These are phyloP conservation scores for Biscogniauxia marginata DNA, from an alignment of 2,329 filamentous ascomycete species.

Conservation along the genomic window DNA sequence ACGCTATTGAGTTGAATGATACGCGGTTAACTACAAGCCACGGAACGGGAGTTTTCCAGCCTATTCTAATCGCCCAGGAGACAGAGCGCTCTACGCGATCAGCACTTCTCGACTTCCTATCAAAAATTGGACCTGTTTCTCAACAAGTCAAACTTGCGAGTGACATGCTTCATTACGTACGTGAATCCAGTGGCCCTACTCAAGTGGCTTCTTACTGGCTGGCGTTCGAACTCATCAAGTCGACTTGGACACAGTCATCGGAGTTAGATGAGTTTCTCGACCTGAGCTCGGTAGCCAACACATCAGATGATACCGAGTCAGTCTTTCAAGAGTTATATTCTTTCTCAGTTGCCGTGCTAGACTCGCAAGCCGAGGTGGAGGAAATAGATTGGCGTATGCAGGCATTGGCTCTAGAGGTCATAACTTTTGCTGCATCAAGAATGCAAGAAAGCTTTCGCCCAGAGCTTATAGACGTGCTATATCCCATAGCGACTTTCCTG, in stretches of 20 bases:
- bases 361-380: constrained; percentile 49
- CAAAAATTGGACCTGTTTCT: constrained; percentile 54
- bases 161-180: constrained; percentile 63
- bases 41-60: constrained; percentile 46
- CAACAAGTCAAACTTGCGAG: constrained; percentile 60
- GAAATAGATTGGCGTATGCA: constrained; percentile 68
- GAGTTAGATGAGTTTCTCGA: constrained; percentile 68
- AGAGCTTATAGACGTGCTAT: constrained; percentile 88
- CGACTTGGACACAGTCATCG: constrained; percentile 48
- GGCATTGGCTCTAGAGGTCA: constrained; percentile 76
- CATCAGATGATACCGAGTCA: constrained; percentile 43
- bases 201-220: constrained; percentile 79
- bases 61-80: constrained; percentile 62
- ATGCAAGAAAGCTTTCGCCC: constrained; percentile 69
- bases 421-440: constrained; percentile 71
- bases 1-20: constrained; percentile 28
- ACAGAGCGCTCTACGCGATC: constrained; percentile 63
- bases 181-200: constrained; percentile 54
- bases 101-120: constrained; percentile 58
- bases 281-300: constrained; percentile 41
- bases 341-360: constrained; percentile 63
- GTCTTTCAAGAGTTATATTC: constrained; percentile 66
- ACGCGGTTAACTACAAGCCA: constrained; percentile 27
- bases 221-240: constrained; percentile 67
- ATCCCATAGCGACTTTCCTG: constrained; percentile 85